These are phyloP conservation scores for Anacardium occidentale DNA, from an alignment of 345 rosid genomes.

Conservation along the genomic window DNA sequence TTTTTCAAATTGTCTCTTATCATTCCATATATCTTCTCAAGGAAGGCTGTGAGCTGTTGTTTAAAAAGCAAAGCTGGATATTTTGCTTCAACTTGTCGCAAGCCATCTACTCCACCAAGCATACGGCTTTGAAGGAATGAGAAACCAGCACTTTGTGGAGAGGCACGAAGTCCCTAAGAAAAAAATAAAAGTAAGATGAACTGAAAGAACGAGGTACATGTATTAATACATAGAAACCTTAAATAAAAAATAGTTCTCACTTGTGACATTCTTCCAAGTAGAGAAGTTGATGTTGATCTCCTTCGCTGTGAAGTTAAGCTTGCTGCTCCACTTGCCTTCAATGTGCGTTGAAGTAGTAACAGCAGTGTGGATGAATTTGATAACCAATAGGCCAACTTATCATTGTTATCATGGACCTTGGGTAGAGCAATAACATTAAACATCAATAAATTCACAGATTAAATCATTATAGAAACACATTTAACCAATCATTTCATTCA, in stretches of 20 bases:
- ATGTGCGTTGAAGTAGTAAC: slow-evolving; percentile 77
- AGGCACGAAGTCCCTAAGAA: slow-evolving; percentile 68
- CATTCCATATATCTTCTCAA: slow-evolving; percentile 98
- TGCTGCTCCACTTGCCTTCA: slow-evolving; percentile 80
- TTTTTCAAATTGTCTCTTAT: slow-evolving; percentile 91
- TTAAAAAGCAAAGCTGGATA: slow-evolving; percentile 95
- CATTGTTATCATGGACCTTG: slow-evolving; percentile 77
- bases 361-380: slow-evolving; percentile 83
- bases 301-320: slow-evolving; percentile 71
- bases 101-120: slow-evolving; percentile 63
- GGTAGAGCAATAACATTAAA: slow-evolving; percentile 20
- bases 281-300: slow-evolving; percentile 60
- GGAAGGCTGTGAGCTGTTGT: slow-evolving; percentile 98
- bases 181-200: slow-evolving; percentile 14
- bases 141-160: slow-evolving; percentile 87
- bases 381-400: slow-evolving; percentile 84
- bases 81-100: slow-evolving; percentile 89
- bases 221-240: neutral
- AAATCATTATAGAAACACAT: slow-evolving; percentile 11
- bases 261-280: slow-evolving; percentile 89
- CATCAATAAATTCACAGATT: slow-evolving; percentile 19
- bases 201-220: slow-evolving; percentile 4
- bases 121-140: slow-evolving; percentile 66
- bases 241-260: slow-evolving; percentile 31
- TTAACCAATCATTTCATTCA: neutral